Percentiles rank a stretch among this genome's conserved stretches.
These are phyloP conservation scores for Alternaria sp. DNA, from an alignment of 2,329 filamentous ascomycete genomes.

Conservation along the genomic window DNA sequence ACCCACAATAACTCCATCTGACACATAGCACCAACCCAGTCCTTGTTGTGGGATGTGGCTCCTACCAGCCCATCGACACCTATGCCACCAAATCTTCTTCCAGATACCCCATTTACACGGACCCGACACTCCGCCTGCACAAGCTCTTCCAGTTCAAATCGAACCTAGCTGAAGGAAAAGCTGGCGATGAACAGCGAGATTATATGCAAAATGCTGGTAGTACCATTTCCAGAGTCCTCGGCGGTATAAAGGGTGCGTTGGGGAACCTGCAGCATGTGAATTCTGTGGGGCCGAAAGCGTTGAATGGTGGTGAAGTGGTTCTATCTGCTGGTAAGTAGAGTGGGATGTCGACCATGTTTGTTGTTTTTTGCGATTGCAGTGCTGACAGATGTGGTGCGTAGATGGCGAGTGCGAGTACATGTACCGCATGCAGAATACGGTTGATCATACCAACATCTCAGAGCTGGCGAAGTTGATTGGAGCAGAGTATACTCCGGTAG, in stretches of 20 bases:
- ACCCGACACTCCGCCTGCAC: conserved; percentile 33
- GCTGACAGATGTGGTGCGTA: conserved; percentile 5
- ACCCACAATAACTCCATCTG: not conserved
- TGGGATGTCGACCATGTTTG: too few relatives aligned
- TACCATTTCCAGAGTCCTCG: conserved; percentile 20
- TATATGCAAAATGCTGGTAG: conserved; percentile 37
- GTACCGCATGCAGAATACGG: conserved; percentile 40
- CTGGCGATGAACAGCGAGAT: conserved; percentile 27
- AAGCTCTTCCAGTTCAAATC: conserved; percentile 36
- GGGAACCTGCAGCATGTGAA: conserved; percentile 27
- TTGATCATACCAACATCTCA: conserved; percentile 33
- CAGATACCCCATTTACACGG: conserved; percentile 36
- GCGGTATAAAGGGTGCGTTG: conserved; percentile 33
- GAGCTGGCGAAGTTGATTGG: conserved; percentile 25
- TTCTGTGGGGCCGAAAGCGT: conserved; percentile 34
- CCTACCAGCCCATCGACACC: conserved; percentile 37
- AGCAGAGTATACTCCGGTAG: not conserved
- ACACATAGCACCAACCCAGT: conserved; percentile 22
- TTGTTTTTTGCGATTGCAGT: not conserved
- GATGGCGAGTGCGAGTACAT: conserved; percentile 37
- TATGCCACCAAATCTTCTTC: conserved; percentile 29
- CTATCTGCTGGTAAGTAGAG: conserved; percentile 26
- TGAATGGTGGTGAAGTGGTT: conserved; percentile 38
- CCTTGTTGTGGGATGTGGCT: conserved; percentile 32
- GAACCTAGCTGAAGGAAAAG: conserved; percentile 22